phyloP scores from a whole-genome alignment of 768 basidiomycete genomes.

The Krasilnikovozyma curviuscula region DNA sequence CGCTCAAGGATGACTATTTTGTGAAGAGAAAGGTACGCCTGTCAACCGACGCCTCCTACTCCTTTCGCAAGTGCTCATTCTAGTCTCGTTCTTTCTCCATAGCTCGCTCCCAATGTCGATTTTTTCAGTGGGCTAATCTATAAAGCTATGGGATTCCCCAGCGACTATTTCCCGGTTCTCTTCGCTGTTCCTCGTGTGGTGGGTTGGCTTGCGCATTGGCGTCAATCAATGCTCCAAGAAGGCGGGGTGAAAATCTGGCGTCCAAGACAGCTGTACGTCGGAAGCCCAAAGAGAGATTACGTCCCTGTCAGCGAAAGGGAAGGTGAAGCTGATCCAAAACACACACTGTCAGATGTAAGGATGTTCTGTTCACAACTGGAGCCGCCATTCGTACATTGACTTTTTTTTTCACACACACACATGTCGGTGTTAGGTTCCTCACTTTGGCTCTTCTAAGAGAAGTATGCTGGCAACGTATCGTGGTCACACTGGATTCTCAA shows the following conservation, averaged over 20 bases:
- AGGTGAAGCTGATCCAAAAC: constrained; percentile 39
- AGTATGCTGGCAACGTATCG: too few species aligned
- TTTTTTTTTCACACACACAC: too few species aligned
- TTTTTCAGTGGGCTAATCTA: background rate
- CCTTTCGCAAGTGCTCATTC: constrained; percentile 17
- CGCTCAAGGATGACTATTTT: constrained; percentile 45
- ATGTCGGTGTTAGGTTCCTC: too few species aligned
- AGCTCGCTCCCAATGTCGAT: background rate
- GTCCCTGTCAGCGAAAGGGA: constrained; percentile 43
- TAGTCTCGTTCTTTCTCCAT: constrained; percentile 2
- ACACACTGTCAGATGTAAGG: too few species aligned
- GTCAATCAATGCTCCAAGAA: constrained; percentile 72
- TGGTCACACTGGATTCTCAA: too few species aligned
- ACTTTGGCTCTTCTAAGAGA: too few species aligned
- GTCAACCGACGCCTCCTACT: background rate
- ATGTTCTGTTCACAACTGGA: too few species aligned
- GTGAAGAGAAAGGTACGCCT: background rate
- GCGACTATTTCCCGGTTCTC: constrained; percentile 55
- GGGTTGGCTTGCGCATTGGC: constrained; percentile 83
- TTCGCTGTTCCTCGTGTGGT: constrained; percentile 84
- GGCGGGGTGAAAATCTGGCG: constrained; percentile 89
- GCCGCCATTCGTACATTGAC: too few species aligned
- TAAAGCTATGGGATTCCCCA: constrained; percentile 48
- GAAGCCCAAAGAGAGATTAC: constrained; percentile 53
- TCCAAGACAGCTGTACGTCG: constrained; percentile 58